These are phyloP conservation scores for Aristolochia contorta DNA, from an alignment of 164 flowering plant species.

Conservation along the genomic window DNA sequence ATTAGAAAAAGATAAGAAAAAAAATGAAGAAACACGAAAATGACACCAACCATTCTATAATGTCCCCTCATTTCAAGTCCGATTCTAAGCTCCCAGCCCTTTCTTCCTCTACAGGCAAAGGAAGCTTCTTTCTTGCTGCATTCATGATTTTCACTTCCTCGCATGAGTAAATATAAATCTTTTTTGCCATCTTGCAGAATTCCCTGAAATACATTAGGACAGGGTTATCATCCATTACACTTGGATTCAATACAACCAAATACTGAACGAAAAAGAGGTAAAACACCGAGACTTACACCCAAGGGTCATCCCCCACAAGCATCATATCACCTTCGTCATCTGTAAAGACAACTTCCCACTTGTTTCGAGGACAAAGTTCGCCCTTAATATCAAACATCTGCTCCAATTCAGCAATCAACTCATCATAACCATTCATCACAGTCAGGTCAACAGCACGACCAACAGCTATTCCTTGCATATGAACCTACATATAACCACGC, in stretches of 20 bases:
- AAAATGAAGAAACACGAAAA: not conserved
- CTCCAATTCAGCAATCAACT: constrained; percentile 70
- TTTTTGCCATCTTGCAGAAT: constrained; percentile 73
- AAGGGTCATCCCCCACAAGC: constrained; percentile 89
- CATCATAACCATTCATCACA: constrained; percentile 49
- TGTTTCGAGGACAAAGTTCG: constrained; percentile 45
- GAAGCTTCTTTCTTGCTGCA: constrained; percentile 31
- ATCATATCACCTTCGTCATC: constrained; percentile 96
- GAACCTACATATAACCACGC: constrained; percentile 41
- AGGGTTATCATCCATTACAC: not conserved
- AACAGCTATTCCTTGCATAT: constrained; percentile 89
- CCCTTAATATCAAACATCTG: constrained; percentile 77
- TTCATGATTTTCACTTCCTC: constrained; percentile 74
- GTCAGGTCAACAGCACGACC: constrained; percentile 88
- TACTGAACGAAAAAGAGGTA: too few relatives aligned
- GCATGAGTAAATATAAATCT: constrained; percentile 70
- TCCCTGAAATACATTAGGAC: constrained; percentile 45
- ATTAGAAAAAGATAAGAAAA: too few relatives aligned
- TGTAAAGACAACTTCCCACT: constrained; percentile 81
- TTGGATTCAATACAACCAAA: too few relatives aligned
- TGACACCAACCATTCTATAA: not conserved
- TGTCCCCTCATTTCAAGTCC: constrained; percentile 3
- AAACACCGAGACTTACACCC: constrained; percentile 37
- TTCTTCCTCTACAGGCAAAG: constrained; percentile 32
- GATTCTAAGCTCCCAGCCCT: constrained; percentile 23